Conservation (phyloP, 2,329 filamentous ascomycete genomes). For the Colletotrichum sp. region DNA sequence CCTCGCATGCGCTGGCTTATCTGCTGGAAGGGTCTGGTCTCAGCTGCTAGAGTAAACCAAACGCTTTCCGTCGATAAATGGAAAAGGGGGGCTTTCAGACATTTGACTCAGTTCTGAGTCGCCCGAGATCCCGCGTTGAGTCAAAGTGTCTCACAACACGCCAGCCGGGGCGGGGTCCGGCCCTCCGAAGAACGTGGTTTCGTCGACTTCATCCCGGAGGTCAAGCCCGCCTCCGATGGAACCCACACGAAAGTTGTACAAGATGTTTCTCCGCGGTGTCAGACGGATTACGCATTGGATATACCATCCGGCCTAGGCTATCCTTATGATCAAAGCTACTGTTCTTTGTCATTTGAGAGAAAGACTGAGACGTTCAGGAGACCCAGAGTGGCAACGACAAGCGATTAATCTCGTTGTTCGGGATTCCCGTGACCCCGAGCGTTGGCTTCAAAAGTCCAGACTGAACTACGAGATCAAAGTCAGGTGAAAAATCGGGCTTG, state of each 20-base stretch:
- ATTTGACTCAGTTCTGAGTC: not conserved
- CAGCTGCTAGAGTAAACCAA: not conserved
- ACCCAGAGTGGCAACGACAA: not conserved
- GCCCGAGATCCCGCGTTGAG: not conserved
- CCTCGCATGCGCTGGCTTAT: not conserved
- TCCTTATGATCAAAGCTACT: not conserved
- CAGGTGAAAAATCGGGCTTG: not conserved
- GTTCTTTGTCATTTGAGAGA: not conserved
- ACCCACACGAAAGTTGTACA: not conserved
- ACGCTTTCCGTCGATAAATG: not conserved
- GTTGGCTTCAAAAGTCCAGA: not conserved
- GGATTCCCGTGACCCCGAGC: not conserved
- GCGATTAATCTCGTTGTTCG: not conserved
- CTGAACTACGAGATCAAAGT: not conserved
- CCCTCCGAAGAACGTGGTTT: not conserved
- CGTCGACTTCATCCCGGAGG: not conserved
- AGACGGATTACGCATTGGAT: not conserved
- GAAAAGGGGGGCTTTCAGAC: not conserved
- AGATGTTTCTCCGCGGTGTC: not conserved
- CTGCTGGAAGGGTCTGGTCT: not conserved
- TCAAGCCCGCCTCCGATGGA: not conserved
- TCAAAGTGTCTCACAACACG: not conserved
- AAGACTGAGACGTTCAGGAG: not conserved
- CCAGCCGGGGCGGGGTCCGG: not conserved
- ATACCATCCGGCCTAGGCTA: not conserved